Evolutionary conservation across 257 asterid genomes (phyloP), one percentile per base, ranked within the genome.

Genomic region (Verbascum thapsus): DNA sequence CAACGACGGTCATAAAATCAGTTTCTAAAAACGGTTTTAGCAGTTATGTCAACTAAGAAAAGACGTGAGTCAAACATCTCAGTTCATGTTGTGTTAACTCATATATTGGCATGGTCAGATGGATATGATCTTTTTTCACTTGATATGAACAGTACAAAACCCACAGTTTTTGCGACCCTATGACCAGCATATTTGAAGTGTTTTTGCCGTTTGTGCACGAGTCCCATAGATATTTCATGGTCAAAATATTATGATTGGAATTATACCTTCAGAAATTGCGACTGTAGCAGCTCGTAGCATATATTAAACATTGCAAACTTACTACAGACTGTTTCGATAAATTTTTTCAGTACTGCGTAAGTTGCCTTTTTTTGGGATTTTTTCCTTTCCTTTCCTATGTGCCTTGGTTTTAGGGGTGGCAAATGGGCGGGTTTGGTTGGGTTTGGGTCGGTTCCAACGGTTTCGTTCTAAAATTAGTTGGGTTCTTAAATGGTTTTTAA

Each of bases 221-320:
- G 55, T 70, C 64, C 50, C 53, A 17, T 44, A 66, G 5, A 43
- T n/a, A n/a, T 64, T 8, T 43, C 10, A 10, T 42, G 17, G 52
- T 58, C 48, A 49, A 20, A 18, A 16, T 22, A 37, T 11, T 42
- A 41, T 20, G 17, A 39, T 30, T 7, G 53, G 53, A 51, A 43
- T 57, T 13, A 18, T 60, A 53, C 9, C 6, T 39, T 56, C 38
- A 13, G 44, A 39, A 23, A 38, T 20, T 49, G 42, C 26, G 8
- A 61, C 37, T 47, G 8, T 20, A 15, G 37, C 20, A 10, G 7
- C 20, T 10, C 19, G 12, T 41, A 16, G 18, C 50, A 57, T 38
- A 35, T 56, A n/a, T 57, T 66, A 18, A 0, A 13, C 39, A 32
- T 23, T 37, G 19, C 9, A 23, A 53, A 61, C 30, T 56, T 61